These are phyloP conservation scores for Populus davidiana DNA, from an alignment of 345 rosid species.

Conservation along the genomic window DNA sequence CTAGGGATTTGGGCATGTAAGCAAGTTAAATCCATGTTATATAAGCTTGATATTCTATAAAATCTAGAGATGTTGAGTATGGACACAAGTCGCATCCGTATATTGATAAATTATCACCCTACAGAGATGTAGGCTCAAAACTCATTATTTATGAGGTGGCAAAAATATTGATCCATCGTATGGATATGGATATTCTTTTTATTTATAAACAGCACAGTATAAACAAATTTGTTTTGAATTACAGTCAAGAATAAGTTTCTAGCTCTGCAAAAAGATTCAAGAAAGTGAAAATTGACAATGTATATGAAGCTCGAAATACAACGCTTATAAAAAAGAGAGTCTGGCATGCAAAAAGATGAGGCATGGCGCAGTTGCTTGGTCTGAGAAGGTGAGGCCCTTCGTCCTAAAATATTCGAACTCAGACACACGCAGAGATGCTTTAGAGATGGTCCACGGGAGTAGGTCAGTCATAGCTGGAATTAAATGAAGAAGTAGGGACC, in stretches of 20 bases:
- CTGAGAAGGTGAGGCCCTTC: conserved; percentile 26
- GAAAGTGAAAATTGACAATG: background rate
- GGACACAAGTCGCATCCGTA: rapidly evolving
- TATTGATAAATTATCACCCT: too few species aligned
- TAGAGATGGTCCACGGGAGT: conserved; percentile 22
- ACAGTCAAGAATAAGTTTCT: background rate
- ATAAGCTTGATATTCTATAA: too few species aligned
- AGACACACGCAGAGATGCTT: conserved; percentile 18
- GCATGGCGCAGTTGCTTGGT: background rate
- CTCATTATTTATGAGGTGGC: too few species aligned
- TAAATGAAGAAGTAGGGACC: conserved; percentile 1
- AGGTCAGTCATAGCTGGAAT: conserved; percentile 5
- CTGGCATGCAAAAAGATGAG: conserved; percentile 12
- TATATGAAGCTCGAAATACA: background rate
- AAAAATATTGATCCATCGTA: too few species aligned
- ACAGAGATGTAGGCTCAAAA: too few species aligned
- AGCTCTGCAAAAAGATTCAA: background rate
- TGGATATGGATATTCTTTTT: background rate
- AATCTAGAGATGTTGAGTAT: too few species aligned
- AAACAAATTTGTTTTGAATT: background rate
- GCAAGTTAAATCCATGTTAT: too few species aligned
- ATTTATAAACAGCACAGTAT: background rate
- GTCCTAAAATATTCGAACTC: conserved; percentile 36
- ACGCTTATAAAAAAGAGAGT: background rate
- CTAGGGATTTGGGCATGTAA: rapidly evolving